Conservation (phyloP, 768 basidiomycete genomes). For the Sarcodon sp. region DNA sequence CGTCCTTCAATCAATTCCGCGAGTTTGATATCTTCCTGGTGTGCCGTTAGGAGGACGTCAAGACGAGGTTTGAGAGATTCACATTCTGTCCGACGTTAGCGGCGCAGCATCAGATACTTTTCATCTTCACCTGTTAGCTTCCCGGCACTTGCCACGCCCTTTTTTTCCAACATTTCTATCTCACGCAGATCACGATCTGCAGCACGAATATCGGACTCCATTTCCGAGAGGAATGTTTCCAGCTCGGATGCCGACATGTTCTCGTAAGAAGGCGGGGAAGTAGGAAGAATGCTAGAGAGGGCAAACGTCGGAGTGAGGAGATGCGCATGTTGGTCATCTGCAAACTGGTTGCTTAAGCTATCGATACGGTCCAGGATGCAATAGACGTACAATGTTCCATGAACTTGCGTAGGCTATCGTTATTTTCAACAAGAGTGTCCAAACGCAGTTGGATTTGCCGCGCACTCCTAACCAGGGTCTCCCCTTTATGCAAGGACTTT, state of each 20-base stretch:
- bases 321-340: slow-evolving; percentile 70
- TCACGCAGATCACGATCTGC: slow-evolving; percentile 77
- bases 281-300: slow-evolving; percentile 46
- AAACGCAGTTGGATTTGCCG: slow-evolving; percentile 49
- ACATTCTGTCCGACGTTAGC: slow-evolving; percentile 28
- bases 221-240: slow-evolving; percentile 59
- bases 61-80: slow-evolving; percentile 59
- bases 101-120: neutral
- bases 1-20: slow-evolving; percentile 52
- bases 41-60: slow-evolving; percentile 26
- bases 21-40: slow-evolving; percentile 44
- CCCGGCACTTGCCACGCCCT: slow-evolving; percentile 61
- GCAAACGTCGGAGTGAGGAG: slow-evolving; percentile 67
- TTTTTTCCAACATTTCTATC: slow-evolving; percentile 56
- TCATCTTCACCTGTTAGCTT: slow-evolving; percentile 40
- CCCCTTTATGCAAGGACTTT: slow-evolving; percentile 30
- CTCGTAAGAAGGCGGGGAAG: slow-evolving; percentile 38
- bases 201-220: slow-evolving; percentile 75
- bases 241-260: slow-evolving; percentile 57
- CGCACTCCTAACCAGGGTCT: slow-evolving; percentile 45
- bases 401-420: slow-evolving; percentile 64
- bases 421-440: slow-evolving; percentile 43
- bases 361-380: neutral
- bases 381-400: slow-evolving; percentile 53
- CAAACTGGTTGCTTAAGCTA: neutral